Base-by-base conservation (phyloP, 768 basidiomycete species). In the Tylopilus plumbeoviolaceoides region DNA sequence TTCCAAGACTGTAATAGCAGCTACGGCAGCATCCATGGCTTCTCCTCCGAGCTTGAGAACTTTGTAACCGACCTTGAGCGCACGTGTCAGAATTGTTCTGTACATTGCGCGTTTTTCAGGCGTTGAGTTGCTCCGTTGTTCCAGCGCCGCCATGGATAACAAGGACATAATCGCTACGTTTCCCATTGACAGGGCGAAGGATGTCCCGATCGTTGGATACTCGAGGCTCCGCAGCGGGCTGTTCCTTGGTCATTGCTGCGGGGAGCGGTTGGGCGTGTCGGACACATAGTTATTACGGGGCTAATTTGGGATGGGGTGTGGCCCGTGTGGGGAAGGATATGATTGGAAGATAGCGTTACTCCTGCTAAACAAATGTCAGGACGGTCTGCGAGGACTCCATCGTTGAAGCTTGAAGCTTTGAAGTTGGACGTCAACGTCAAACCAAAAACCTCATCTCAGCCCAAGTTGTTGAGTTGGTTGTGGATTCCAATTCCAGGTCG, bases 91-190 rank as follows among this genome's bases (percentile, higher is more conserved):
- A 3, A 72, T 81, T 4, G 72, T 68, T 59, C 78, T 81, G 71
- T 89, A 90, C 47, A 69, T 69, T 14, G 76, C 75, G 38, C 75
- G 78, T 58, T 84, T 75, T 55, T 83, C 79, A 3, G 82, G 84
- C 1, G 86, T 84, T 15, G 84, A 80, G 18, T 65, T 67, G 21
- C 75, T 67, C 53, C 75, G 78, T 86, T 2, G 80, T 85, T 1
- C 87, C 87, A 0, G 89, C 87, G 7, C 89, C 90, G 30, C 90
- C 90, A 64, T 92, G 89, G 56, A 91, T 82, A 27, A 87, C 84
- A 1, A 92, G 75, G 30, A 77, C 71, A 54, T 67, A 66, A 35
- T 17, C 40, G 18, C 44, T 44, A 9, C 28, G 55, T 35, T 52
- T 66, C 28, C 39, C 30, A 30, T 30, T 30, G 10, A 30, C 8